Percentiles rank a stretch among this genome's conserved stretches.
Evolutionary conservation across 805 yeast species (phyloP).

Genomic region (Sugiyamaella marilandica): DNA sequence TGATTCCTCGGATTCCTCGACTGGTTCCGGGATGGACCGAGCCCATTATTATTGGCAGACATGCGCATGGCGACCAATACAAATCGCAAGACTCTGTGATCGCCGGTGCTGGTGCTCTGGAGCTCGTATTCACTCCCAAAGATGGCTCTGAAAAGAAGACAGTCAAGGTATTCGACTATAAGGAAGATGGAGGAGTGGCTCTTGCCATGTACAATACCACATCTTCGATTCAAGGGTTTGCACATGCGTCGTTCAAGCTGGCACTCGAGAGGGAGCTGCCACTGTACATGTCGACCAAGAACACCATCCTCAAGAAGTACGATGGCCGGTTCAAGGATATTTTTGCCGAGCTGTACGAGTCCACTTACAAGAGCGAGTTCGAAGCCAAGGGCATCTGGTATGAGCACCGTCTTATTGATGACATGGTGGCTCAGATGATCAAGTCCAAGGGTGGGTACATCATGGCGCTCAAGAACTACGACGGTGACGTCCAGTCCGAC

Average conservation of each 20-base stretch:
- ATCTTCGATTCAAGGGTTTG: slow-evolving; percentile 84
- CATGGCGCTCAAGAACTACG: slow-evolving; percentile 95
- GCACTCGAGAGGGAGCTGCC: slow-evolving; percentile 77
- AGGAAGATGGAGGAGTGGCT: slow-evolving; percentile 72
- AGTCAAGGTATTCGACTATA: slow-evolving; percentile 62
- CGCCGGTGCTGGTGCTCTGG: slow-evolving; percentile 74
- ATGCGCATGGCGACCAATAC: slow-evolving; percentile 96
- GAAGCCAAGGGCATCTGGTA: slow-evolving; percentile 86
- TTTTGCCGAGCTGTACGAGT: slow-evolving; percentile 74
- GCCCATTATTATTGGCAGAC: slow-evolving; percentile 96
- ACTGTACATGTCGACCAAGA: slow-evolving; percentile 84
- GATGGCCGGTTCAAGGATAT: slow-evolving; percentile 96
- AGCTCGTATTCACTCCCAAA: slow-evolving; percentile 68
- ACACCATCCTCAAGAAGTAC: slow-evolving; percentile 88
- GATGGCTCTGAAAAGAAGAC: slow-evolving; percentile 53
- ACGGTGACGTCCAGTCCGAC: slow-evolving; percentile 96
- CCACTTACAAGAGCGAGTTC: slow-evolving; percentile 62
- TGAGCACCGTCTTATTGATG: slow-evolving; percentile 94
- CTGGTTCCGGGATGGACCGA: slow-evolving; percentile 88
- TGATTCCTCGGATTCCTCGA: slow-evolving; percentile 82
- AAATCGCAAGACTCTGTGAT: slow-evolving; percentile 83
- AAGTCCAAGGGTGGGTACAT: slow-evolving; percentile 93
- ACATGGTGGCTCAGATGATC: slow-evolving; percentile 98
- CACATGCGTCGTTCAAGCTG: slow-evolving; percentile 85
- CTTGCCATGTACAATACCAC: slow-evolving; percentile 95